Percentiles rank a stretch among this genome's conserved stretches.
Conservation (phyloP, 176 grass and related monocot species). For the Triticum monococcum region DNA sequence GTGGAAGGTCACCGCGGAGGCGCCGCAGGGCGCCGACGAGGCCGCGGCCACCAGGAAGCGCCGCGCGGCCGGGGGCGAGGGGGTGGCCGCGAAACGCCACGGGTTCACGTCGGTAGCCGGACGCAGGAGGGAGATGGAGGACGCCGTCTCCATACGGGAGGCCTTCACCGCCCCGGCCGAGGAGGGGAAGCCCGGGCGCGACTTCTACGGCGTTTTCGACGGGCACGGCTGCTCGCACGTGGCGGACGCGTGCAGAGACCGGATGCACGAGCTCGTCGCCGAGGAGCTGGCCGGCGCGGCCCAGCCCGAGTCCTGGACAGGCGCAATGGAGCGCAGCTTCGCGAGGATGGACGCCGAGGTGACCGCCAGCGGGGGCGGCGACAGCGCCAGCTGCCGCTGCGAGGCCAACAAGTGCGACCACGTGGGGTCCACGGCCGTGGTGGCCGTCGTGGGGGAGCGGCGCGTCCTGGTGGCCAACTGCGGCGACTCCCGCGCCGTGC, state of each 20-base stretch:
- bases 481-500: slow-evolving; percentile 85
- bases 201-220: slow-evolving; percentile 52
- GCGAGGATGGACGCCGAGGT: slow-evolving; percentile 65
- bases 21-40: background rate
- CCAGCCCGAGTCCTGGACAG: slow-evolving; percentile 7
- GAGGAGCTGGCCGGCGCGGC: slow-evolving; percentile 35
- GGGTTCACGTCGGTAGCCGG: slow-evolving; percentile 34
- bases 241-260: slow-evolving; percentile 59
- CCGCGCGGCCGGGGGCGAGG: background rate
- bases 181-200: background rate
- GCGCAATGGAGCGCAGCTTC: slow-evolving; percentile 67
- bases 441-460: slow-evolving; percentile 50
- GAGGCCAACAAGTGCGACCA: slow-evolving; percentile 60
- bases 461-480: slow-evolving; percentile 66
- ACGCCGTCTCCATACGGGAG: slow-evolving; percentile 52
- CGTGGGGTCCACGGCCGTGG: slow-evolving; percentile 82
- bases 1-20: slow-evolving; percentile 8
- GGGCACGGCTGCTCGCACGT: slow-evolving; percentile 66
- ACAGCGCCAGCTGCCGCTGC: slow-evolving; percentile 50
- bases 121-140: slow-evolving; percentile 58
- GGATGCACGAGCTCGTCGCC: slow-evolving; percentile 74
- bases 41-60: slow-evolving; percentile 27
- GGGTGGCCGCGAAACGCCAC: slow-evolving; percentile 11
- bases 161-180: background rate
- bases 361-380: background rate